phyloP scores from a whole-genome alignment of 1,139 yeast genomes.

The Hansenula sp. region DNA sequence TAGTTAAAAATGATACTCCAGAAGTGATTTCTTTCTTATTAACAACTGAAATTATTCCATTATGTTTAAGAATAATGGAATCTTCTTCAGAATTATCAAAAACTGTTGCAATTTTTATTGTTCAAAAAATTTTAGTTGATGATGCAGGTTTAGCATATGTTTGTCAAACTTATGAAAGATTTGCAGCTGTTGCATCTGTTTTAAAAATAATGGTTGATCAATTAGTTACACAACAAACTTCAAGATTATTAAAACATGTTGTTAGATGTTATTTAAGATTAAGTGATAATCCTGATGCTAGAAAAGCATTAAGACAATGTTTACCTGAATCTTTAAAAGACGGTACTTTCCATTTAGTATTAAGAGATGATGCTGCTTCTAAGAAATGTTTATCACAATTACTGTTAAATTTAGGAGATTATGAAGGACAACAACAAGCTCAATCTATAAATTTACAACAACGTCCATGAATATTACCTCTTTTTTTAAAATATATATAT shows the following conservation, averaged over 20 bases:
- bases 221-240: constrained; percentile 63
- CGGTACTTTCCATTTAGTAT: constrained; percentile 77
- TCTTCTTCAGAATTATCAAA: constrained; percentile 90
- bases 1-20: constrained; percentile 92
- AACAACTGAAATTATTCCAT: constrained; percentile 92
- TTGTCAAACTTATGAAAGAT: constrained; percentile 92
- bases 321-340: constrained; percentile 86
- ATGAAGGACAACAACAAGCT: constrained; percentile 18
- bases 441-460: constrained; percentile 5
- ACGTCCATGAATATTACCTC: background rate
- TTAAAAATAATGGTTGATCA: constrained; percentile 88
- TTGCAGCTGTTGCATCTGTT: constrained; percentile 90
- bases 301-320: constrained; percentile 79
- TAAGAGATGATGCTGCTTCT: constrained; percentile 86
- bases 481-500: too few species aligned
- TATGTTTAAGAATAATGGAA: constrained; percentile 93
- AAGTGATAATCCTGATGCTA: constrained; percentile 86
- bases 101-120: constrained; percentile 93
- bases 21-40: constrained; percentile 88
- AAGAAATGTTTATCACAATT: constrained; percentile 84
- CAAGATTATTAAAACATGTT: constrained; percentile 85
- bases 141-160: constrained; percentile 89
- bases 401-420: constrained; percentile 53
- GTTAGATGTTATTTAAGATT: constrained; percentile 90
- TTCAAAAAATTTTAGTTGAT: constrained; percentile 87